Evolutionary conservation across 202 grass and related monocot species (phyloP), one percentile per base, ranked within the genome.

Genomic region (Setaria italica): DNA sequence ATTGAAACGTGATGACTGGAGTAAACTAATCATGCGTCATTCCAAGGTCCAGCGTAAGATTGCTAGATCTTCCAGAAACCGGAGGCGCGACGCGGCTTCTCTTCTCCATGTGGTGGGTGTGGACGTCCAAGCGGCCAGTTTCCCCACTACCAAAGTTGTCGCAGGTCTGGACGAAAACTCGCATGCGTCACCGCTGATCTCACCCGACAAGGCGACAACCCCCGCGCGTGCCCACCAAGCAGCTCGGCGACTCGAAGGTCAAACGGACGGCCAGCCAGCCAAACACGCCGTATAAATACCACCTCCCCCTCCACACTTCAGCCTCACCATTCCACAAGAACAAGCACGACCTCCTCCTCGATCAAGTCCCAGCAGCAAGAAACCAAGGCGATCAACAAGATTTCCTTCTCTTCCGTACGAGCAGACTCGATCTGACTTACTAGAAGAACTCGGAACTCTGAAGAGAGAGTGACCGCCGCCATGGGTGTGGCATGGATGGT

Each of bases 401-500:
- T 21, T n/a, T 3, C 13, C 10, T 49, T 25, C 16, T 19, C 4
- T 2, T 16, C 39, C 70, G 68, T 6, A 41, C 39, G 39, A 41
- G 39, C 39, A 39, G 37, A 34, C 33, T 3, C 4, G 53, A 15
- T 6, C 7, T 67, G 13, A 41, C 4, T 41, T 6, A 25, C 25
- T 25, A 5, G 4, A 11, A 15, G 21, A 34, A 12, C 33, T 21
- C 2, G 15, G 16, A 41, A 41, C 39, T 41, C 39, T 41, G 39
- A 41, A 41, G 39, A 41, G 39, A 41, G 39, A 41, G 39, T 41
- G 39, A 34, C 4, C 1, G 53, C 53, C 34, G 20, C 45, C 49
- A 87, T 79, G 83, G 79, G 14, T 29, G 5, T 80, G 10, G 46
- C 17, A 1, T 84, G 82, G 74, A 48, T 82, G 71, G 83, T 56